Percentiles rank a stretch among this genome's conserved stretches.
Conservation (phyloP, 2,329 filamentous ascomycete species). For the Clonostachys byssicola region DNA sequence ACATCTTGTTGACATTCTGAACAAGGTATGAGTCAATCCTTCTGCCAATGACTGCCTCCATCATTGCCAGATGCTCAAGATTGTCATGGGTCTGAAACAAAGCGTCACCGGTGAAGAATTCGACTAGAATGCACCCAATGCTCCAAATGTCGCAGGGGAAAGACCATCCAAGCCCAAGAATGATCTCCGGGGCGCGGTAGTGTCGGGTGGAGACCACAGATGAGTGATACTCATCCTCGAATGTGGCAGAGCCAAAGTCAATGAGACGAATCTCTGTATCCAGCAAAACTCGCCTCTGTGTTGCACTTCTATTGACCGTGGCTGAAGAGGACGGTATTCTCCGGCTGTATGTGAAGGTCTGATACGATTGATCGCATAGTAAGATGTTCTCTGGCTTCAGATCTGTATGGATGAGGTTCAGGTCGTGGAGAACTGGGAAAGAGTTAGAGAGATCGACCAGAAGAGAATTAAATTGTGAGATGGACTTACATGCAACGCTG, state of each 20-base stretch:
- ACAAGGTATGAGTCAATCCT: constrained; percentile 58
- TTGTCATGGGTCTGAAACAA: constrained; percentile 72
- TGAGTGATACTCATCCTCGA: constrained; percentile 70
- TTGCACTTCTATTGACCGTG: constrained; percentile 55
- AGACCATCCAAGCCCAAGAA: constrained; percentile 67
- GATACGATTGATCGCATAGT: constrained; percentile 60
- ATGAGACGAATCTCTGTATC: constrained; percentile 68
- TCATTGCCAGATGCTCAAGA: constrained; percentile 71
- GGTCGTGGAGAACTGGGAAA: constrained; percentile 77
- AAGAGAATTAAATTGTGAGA: not conserved
- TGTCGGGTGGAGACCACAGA: constrained; percentile 68
- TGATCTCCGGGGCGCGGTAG: constrained; percentile 68
- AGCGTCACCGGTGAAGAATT: constrained; percentile 69
- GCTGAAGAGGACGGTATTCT: constrained; percentile 65
- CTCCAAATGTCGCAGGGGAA: constrained; percentile 73
- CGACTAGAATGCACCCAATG: constrained; percentile 68
- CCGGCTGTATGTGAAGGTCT: constrained; percentile 68
- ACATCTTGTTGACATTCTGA: constrained; percentile 40
- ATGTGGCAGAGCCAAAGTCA: constrained; percentile 69
- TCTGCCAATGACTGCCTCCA: constrained; percentile 62
- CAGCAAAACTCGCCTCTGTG: constrained; percentile 59
- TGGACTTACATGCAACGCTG: constrained; percentile 87
- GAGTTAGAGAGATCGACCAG: not conserved
- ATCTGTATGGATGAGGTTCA: constrained; percentile 93
- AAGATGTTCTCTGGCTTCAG: constrained; percentile 69